Evolutionary conservation across 331 rosid genomes (phyloP).

Genomic region (Quercus lobata): DNA sequence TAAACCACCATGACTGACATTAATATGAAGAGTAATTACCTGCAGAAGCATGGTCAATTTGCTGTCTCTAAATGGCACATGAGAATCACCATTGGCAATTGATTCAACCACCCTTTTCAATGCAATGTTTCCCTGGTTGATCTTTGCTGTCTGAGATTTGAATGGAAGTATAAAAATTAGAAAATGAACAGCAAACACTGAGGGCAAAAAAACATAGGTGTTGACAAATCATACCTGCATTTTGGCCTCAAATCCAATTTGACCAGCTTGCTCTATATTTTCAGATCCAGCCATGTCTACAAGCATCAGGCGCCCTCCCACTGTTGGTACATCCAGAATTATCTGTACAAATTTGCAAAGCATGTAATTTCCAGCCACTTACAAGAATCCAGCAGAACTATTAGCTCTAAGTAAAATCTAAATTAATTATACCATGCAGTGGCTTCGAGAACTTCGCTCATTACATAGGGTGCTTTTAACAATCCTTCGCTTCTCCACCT

Average conservation of each 20-base stretch:
- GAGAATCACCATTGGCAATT: constrained; percentile 97
- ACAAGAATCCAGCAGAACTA: constrained; percentile 7
- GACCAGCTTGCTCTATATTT: constrained; percentile 98
- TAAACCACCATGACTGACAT: constrained; percentile 1
- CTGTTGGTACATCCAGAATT: constrained; percentile 91
- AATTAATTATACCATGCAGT: constrained; percentile 76
- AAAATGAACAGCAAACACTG: not conserved
- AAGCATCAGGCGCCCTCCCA: constrained; percentile 97
- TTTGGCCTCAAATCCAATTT: constrained; percentile 95
- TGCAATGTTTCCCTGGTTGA: constrained; percentile 94
- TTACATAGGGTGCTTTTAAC: constrained; percentile 96
- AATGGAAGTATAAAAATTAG: constrained; percentile 14
- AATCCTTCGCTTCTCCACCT: constrained; percentile 96
- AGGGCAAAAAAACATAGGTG: not conserved
- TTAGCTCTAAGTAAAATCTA: not conserved
- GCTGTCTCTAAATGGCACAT: constrained; percentile 98
- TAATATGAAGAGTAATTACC: constrained; percentile 39
- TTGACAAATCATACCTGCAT: constrained; percentile 67
- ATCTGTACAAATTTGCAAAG: constrained; percentile 42
- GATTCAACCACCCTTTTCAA: constrained; percentile 97
- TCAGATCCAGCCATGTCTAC: constrained; percentile 99
- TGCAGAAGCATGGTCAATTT: constrained; percentile 99
- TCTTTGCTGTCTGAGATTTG: constrained; percentile 75
- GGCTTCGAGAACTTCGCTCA: constrained; percentile 98
- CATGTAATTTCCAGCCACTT: not conserved